Evolutionary conservation across 306 rosid species (phyloP).

Genomic region (Senna tora): DNA sequence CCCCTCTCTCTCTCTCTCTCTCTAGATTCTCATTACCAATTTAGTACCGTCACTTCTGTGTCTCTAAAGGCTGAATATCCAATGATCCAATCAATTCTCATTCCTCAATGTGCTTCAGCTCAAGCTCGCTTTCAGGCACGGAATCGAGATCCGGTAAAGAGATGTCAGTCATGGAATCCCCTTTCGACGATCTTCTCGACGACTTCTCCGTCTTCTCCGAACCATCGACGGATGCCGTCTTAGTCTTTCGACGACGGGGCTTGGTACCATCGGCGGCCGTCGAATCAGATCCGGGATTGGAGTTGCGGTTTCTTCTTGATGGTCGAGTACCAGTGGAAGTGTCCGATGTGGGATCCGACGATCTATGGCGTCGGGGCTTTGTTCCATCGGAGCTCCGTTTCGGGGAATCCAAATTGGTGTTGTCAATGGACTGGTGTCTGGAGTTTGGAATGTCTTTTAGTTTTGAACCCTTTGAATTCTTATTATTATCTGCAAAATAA

Average conservation of each 20-base stretch:
- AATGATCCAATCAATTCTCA: constrained; percentile 13
- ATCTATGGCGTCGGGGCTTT: constrained; percentile 56
- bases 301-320: constrained; percentile 44
- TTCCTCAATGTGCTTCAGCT: not conserved
- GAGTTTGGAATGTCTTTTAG: constrained; percentile 41
- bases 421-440: constrained; percentile 38
- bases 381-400: constrained; percentile 35
- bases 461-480: constrained; percentile 26
- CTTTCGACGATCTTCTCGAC: constrained; percentile 49
- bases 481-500: not conserved
- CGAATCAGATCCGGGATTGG: constrained; percentile 38
- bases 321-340: constrained; percentile 38
- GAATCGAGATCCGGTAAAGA: constrained; percentile 41
- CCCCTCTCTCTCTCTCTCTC: not conserved
- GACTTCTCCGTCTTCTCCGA: constrained; percentile 37
- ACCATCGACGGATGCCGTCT: constrained; percentile 58
- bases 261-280: constrained; percentile 44
- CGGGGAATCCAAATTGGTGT: constrained; percentile 37
- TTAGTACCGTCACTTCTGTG: not conserved
- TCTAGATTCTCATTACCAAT: not conserved
- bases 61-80: constrained; percentile 28
- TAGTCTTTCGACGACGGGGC: constrained; percentile 56
- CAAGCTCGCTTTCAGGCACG: constrained; percentile 26
- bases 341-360: constrained; percentile 44
- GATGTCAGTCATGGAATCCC: constrained; percentile 54